These are phyloP conservation scores for Lophiostoma macrostomum DNA, from an alignment of 495 filamentous ascomycete species.

Conservation along the genomic window DNA sequence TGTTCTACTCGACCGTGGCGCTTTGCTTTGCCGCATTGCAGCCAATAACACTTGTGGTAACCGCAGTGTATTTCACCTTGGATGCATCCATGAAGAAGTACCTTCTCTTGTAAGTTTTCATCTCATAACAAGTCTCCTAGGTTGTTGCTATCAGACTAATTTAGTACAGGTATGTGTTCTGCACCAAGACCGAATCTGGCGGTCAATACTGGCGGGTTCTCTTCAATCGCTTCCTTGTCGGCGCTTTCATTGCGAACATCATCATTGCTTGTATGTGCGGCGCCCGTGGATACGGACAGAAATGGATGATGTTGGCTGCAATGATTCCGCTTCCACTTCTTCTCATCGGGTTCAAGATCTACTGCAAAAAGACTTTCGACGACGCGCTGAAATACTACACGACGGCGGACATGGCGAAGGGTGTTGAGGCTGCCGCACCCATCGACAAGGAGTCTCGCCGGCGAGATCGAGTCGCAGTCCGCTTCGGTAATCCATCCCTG, in stretches of 20 bases:
- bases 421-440: slow-evolving; percentile 52
- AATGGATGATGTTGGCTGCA: slow-evolving; percentile 56
- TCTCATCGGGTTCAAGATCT: slow-evolving; percentile 80
- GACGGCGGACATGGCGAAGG: slow-evolving; percentile 53
- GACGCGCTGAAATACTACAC: slow-evolving; percentile 72
- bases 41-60: slow-evolving; percentile 85
- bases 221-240: slow-evolving; percentile 89
- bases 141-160: slow-evolving; percentile 19
- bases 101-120: slow-evolving; percentile 62
- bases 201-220: slow-evolving; percentile 89
- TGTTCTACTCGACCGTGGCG: slow-evolving; percentile 89
- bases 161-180: slow-evolving; percentile 63
- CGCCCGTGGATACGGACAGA: slow-evolving; percentile 46
- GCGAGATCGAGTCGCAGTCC: slow-evolving; percentile 68
- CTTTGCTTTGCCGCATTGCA: slow-evolving; percentile 84
- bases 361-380: slow-evolving; percentile 75
- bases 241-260: slow-evolving; percentile 71
- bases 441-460: slow-evolving; percentile 49
- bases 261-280: slow-evolving; percentile 62
- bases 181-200: slow-evolving; percentile 94
- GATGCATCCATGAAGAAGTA: slow-evolving; percentile 95
- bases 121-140: background rate
- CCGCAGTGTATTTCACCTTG: slow-evolving; percentile 82
- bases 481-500: slow-evolving; percentile 89
- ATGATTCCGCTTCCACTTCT: slow-evolving; percentile 77